A percentile compares a stretch with the other conserved stretches of the same genome.
phyloP scores from a whole-genome alignment of 345 rosid species.

The Boechera stricta region DNA sequence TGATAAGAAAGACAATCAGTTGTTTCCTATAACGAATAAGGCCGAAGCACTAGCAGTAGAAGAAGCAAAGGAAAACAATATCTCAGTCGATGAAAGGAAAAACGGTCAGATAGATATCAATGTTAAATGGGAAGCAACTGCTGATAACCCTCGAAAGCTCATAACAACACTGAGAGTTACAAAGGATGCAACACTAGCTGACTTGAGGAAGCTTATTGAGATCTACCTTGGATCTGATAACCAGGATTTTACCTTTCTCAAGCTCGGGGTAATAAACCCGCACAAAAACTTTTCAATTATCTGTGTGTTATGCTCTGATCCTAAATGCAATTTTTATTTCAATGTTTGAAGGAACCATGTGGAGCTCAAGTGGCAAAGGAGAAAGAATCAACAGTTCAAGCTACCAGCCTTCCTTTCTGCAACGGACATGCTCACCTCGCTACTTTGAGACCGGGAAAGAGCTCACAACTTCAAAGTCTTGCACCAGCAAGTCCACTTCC shows the following conservation, averaged over 20 bases:
- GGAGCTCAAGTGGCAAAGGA: conserved; percentile 61
- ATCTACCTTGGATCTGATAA: conserved; percentile 67
- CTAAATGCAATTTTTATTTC: conserved; percentile 23
- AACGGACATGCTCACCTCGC: conserved; percentile 57
- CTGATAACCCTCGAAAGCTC: conserved; percentile 58
- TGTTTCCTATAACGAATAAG: conserved; percentile 19
- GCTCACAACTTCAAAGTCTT: conserved; percentile 41
- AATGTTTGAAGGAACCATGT: conserved; percentile 60
- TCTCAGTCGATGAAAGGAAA: conserved; percentile 44
- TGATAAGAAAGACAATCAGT: conserved; percentile 20
- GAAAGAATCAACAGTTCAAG: conserved; percentile 56
- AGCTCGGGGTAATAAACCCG: conserved; percentile 54
- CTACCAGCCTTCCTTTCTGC: conserved; percentile 58
- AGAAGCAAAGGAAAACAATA: conserved; percentile 60
- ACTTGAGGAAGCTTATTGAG: conserved; percentile 74
- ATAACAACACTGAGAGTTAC: conserved; percentile 61
- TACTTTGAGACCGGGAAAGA: conserved; percentile 55
- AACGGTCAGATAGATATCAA: conserved; percentile 55
- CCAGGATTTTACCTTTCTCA: conserved; percentile 60
- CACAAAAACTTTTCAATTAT: neutral
- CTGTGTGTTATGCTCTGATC: conserved; percentile 14
- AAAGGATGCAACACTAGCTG: conserved; percentile 65
- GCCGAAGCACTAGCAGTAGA: conserved; percentile 29
- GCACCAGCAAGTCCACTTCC: conserved; percentile 55
- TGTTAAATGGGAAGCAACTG: conserved; percentile 68